A percentile compares a stretch with the other conserved stretches of the same genome.
Evolutionary conservation across 768 basidiomycete species (phyloP).

Genomic region (Suillus bovinus): DNA sequence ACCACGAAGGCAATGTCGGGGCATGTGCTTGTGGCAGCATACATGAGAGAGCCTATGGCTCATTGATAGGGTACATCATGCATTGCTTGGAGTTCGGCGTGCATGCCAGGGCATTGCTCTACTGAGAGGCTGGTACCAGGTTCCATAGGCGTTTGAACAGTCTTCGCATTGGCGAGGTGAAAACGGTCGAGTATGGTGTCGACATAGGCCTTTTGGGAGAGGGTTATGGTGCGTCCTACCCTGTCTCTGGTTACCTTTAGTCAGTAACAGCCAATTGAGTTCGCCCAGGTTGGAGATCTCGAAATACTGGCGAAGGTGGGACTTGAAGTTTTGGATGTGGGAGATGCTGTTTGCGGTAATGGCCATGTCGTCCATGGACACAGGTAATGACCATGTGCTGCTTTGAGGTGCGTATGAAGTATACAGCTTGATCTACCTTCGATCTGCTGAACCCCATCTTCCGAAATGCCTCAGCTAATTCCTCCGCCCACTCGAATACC

Average conservation of each 20-base stretch:
- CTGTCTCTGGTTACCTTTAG: slow-evolving; percentile 19
- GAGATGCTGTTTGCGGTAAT: background rate
- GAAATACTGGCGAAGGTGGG: slow-evolving; percentile 25
- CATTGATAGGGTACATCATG: background rate
- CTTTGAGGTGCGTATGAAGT: background rate
- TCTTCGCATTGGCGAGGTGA: background rate
- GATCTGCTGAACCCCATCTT: background rate
- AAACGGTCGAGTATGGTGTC: background rate
- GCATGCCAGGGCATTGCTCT: slow-evolving; percentile 7
- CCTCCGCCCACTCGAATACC: background rate
- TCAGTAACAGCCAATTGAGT: background rate
- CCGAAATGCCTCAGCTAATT: background rate
- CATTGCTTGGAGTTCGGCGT: too few relatives aligned
- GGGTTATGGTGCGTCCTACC: slow-evolving; percentile 8
- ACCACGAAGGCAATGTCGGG: background rate
- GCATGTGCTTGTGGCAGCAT: background rate
- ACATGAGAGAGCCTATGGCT: background rate
- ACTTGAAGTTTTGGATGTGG: slow-evolving; percentile 1
- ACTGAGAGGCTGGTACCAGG: background rate
- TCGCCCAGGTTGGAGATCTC: slow-evolving; percentile 32
- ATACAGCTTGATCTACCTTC: background rate
- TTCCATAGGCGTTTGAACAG: background rate
- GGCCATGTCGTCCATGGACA: slow-evolving; percentile 10
- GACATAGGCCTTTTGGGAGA: slow-evolving; percentile 34
- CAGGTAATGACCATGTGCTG: background rate